Conservation (phyloP, 805 yeast species). For the Kazachstania taianensis region DNA sequence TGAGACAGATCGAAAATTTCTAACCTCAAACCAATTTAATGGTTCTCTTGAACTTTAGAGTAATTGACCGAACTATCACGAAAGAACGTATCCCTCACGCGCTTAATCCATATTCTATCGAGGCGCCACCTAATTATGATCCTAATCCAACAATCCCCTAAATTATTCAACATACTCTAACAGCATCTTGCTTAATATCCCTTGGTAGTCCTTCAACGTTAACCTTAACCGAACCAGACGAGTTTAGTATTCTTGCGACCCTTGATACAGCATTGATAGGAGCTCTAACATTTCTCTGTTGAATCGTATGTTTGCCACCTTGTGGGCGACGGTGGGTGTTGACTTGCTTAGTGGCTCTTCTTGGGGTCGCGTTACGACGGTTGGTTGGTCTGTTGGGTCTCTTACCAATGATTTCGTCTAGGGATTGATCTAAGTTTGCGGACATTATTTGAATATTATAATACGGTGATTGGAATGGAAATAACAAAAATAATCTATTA, state of each 20-base stretch:
- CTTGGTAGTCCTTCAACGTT: constrained; percentile 78
- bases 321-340: constrained; percentile 15
- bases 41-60: too few species aligned
- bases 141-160: not conserved
- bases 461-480: too few species aligned
- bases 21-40: too few species aligned
- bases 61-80: too few species aligned
- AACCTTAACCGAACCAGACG: constrained; percentile 63
- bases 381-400: constrained; percentile 23
- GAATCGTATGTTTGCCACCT: constrained; percentile 12
- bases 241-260: constrained; percentile 28
- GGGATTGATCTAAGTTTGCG: constrained; percentile 78
- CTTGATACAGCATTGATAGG: constrained; percentile 29
- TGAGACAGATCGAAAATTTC: too few species aligned
- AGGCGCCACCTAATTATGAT: not conserved
- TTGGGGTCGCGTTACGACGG: constrained; percentile 27
- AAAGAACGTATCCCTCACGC: constrained; percentile 4
- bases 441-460: constrained; percentile 55
- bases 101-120: too few species aligned
- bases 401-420: constrained; percentile 84
- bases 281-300: constrained; percentile 18
- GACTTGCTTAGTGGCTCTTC: constrained; percentile 27
- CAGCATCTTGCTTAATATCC: constrained; percentile 75
- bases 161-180: constrained; percentile 58
- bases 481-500: too few species aligned